Evolutionary conservation across 768 basidiomycete genomes (phyloP).

Genomic region (Gautieria morchelliformis): DNA sequence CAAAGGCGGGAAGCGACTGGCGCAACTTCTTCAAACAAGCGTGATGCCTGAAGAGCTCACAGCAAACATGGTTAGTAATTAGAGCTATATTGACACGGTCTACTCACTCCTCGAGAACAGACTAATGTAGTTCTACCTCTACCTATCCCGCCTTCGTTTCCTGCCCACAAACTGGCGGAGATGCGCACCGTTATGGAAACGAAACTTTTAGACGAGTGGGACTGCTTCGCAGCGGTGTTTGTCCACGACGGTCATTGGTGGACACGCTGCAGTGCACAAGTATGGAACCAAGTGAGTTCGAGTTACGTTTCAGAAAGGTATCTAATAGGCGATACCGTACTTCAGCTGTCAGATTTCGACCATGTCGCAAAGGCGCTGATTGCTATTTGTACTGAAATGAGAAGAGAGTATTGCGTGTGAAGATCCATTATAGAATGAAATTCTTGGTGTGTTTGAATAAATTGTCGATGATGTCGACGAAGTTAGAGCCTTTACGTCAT

Average conservation of each 20-base stretch:
- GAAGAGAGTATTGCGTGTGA: neutral
- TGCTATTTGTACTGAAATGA: conserved; percentile 1
- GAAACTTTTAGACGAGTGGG: conserved; percentile 26
- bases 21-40: conserved; percentile 48
- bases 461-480: no score
- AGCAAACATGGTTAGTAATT: conserved; percentile 50
- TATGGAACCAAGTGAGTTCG: conserved; percentile 34
- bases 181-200: conserved; percentile 14
- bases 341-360: conserved; percentile 6
- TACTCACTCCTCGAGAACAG: neutral
- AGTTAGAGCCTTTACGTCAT: no score
- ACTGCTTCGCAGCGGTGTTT: conserved; percentile 27
- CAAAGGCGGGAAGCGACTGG: conserved; percentile 51
- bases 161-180: neutral
- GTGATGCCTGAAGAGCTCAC: conserved; percentile 52
- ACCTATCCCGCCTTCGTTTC: neutral
- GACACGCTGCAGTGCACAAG: conserved; percentile 37
- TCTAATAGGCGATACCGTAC: neutral
- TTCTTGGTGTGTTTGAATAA: no score
- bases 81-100: neutral
- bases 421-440: no score
- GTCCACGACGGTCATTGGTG: conserved; percentile 35
- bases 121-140: conserved; percentile 13
- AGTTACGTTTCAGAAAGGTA: neutral
- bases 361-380: conserved; percentile 6